Evolutionary conservation across 305 asterid genomes (phyloP).

Genomic region (Fraxinus sp.): DNA sequence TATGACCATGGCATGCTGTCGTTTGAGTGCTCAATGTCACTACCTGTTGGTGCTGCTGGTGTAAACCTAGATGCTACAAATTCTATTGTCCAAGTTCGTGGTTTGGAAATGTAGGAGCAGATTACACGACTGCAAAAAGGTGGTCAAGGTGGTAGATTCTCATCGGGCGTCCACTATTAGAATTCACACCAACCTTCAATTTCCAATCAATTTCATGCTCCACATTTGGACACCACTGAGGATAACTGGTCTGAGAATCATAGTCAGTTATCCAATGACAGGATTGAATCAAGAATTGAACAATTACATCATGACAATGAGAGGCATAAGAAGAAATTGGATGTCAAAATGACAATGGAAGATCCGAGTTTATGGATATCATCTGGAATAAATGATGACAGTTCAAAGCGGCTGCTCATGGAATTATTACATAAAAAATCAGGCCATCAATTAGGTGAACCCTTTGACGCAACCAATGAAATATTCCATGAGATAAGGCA

Average conservation of each 20-base stretch:
- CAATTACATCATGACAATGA: slow-evolving; percentile 66
- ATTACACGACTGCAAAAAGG: slow-evolving; percentile 57
- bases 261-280: slow-evolving; percentile 57
- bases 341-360: slow-evolving; percentile 52
- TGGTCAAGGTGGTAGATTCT: slow-evolving; percentile 59
- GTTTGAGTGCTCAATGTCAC: slow-evolving; percentile 64
- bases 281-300: slow-evolving; percentile 75
- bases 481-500: slow-evolving; percentile 52
- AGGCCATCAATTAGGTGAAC: slow-evolving; percentile 47
- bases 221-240: slow-evolving; percentile 52
- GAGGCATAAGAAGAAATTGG: slow-evolving; percentile 67
- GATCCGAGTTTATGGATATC: slow-evolving; percentile 93
- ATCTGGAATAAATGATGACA: slow-evolving; percentile 81
- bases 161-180: slow-evolving; percentile 56
- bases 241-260: slow-evolving; percentile 66
- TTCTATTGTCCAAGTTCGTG: slow-evolving; percentile 60
- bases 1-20: slow-evolving; percentile 61
- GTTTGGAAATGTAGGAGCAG: slow-evolving; percentile 71
- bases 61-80: slow-evolving; percentile 53
- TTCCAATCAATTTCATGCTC: slow-evolving; percentile 47
- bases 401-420: slow-evolving; percentile 91
- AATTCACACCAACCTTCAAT: slow-evolving; percentile 49
- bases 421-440: slow-evolving; percentile 81
- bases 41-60: slow-evolving; percentile 59
- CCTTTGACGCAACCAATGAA: slow-evolving; percentile 51